Percentiles rank a stretch among this genome's conserved stretches.
Evolutionary conservation across 129 eudicot species (phyloP).

Genomic region (Flaveria ramosissima): DNA sequence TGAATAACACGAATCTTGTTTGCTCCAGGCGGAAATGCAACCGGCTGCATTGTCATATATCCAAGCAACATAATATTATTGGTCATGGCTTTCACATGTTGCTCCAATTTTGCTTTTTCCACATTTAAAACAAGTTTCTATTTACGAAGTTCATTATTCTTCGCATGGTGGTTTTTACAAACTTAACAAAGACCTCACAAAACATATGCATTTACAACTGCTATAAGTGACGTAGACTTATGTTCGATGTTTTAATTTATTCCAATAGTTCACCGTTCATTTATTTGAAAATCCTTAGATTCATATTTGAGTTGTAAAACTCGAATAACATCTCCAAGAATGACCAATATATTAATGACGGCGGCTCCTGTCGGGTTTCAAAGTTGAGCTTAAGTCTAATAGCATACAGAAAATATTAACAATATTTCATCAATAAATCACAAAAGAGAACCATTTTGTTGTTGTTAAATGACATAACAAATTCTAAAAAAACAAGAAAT

Average conservation of each 20-base stretch:
- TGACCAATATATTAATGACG: constrained; percentile 65
- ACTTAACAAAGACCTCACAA: background rate
- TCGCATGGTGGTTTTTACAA: constrained; percentile 49
- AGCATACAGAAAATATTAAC: constrained; percentile 45
- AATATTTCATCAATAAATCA: background rate
- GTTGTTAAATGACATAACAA: constrained; percentile 1
- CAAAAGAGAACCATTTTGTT: constrained; percentile 1
- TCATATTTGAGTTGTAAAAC: constrained; percentile 69
- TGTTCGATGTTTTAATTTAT: constrained; percentile 74
- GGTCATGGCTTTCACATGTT: constrained; percentile 61
- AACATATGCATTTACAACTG: background rate
- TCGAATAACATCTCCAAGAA: constrained; percentile 74
- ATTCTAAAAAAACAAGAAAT: background rate
- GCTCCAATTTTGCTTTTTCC: constrained; percentile 73
- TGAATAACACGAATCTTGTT: constrained; percentile 62
- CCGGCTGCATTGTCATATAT: constrained; percentile 52
- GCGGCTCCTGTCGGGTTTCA: constrained; percentile 85
- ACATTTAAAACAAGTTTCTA: constrained; percentile 71
- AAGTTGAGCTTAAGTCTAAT: constrained; percentile 55
- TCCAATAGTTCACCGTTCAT: constrained; percentile 53
- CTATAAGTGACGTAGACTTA: constrained; percentile 22
- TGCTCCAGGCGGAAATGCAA: constrained; percentile 53
- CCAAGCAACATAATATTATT: constrained; percentile 47
- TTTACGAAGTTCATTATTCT: constrained; percentile 90
- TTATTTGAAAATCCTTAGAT: constrained; percentile 55